Percentiles rank a stretch among this genome's conserved stretches.
phyloP scores from a whole-genome alignment of 192 early-diverging fungal species.

The Backusella liffmaniae region DNA sequence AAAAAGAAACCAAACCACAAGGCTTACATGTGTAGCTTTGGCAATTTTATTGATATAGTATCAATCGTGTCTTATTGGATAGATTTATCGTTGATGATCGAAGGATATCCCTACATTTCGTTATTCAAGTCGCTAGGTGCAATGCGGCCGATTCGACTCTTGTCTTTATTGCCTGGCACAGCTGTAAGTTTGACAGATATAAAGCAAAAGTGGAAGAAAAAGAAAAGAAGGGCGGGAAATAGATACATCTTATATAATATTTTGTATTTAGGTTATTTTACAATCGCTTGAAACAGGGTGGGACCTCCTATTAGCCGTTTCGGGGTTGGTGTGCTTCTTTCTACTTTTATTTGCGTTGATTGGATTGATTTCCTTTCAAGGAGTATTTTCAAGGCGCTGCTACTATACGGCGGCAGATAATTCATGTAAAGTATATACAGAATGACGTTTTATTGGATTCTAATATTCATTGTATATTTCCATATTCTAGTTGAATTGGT shows the following conservation, averaged over 20 bases:
- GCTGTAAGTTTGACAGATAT: conserved; percentile 18
- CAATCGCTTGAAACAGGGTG: conserved; percentile 27
- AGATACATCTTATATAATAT: no score
- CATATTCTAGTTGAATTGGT: conserved; percentile 5
- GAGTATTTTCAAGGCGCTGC: conserved; percentile 39
- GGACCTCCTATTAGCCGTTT: conserved; percentile 40
- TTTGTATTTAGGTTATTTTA: conserved; percentile 28
- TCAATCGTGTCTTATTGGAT: conserved; percentile 55
- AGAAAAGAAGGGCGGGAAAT: not conserved
- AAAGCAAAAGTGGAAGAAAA: not conserved
- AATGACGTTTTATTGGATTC: not conserved
- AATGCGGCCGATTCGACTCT: conserved; percentile 47
- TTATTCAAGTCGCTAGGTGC: conserved; percentile 52
- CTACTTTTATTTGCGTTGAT: conserved; percentile 38
- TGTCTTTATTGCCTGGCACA: conserved; percentile 41
- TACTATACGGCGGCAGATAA: conserved; percentile 21
- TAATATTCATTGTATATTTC: not conserved
- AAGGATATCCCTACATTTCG: conserved; percentile 34
- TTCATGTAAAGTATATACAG: not conserved
- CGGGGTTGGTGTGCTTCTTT: conserved; percentile 49
- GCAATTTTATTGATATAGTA: conserved; percentile 47
- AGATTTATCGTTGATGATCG: conserved; percentile 46
- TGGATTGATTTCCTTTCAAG: conserved; percentile 51
- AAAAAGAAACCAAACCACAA: conserved; percentile 21
- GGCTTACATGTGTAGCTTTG: conserved; percentile 41